Percentiles rank a stretch among this genome's conserved stretches.
Evolutionary conservation across 1,284 basidiomycete genomes (phyloP).

Genomic region (Agaricales sp.): DNA sequence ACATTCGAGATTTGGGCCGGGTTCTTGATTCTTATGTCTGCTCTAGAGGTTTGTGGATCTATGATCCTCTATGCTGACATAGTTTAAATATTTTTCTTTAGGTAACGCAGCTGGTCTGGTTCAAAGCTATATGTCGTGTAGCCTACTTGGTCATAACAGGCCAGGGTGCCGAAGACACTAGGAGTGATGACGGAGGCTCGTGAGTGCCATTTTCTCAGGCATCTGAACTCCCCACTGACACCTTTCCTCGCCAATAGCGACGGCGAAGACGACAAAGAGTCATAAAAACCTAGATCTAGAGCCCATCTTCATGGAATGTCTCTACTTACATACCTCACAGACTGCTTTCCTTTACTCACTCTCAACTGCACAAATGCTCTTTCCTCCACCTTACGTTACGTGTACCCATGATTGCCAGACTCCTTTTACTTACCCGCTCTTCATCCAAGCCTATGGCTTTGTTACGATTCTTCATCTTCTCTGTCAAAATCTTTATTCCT

Average conservation of each 20-base stretch:
- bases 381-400: too few relatives aligned
- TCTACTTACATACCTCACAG: too few relatives aligned
- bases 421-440: too few relatives aligned
- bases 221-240: background rate
- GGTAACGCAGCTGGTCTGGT: slow-evolving; percentile 78
- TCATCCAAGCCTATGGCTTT: too few relatives aligned
- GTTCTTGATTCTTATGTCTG: slow-evolving; percentile 50
- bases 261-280: slow-evolving; percentile 15
- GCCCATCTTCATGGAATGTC: background rate
- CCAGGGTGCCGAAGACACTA: slow-evolving; percentile 71
- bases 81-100: slow-evolving; percentile 23
- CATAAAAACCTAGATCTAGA: background rate
- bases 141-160: slow-evolving; percentile 75
- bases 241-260: slow-evolving; percentile 9
- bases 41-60: slow-evolving; percentile 45
- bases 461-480: too few relatives aligned
- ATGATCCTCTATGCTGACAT: too few relatives aligned
- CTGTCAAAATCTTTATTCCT: too few relatives aligned
- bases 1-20: slow-evolving; percentile 30
- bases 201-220: slow-evolving; percentile 15
- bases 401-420: too few relatives aligned
- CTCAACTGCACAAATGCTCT: too few relatives aligned
- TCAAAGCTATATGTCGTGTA: slow-evolving; percentile 74
- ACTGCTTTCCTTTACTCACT: too few relatives aligned
- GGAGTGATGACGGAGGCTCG: slow-evolving; percentile 78